Evolutionary conservation across 1,284 basidiomycete species (phyloP).

Genomic region (Heimioporus retisporus): DNA sequence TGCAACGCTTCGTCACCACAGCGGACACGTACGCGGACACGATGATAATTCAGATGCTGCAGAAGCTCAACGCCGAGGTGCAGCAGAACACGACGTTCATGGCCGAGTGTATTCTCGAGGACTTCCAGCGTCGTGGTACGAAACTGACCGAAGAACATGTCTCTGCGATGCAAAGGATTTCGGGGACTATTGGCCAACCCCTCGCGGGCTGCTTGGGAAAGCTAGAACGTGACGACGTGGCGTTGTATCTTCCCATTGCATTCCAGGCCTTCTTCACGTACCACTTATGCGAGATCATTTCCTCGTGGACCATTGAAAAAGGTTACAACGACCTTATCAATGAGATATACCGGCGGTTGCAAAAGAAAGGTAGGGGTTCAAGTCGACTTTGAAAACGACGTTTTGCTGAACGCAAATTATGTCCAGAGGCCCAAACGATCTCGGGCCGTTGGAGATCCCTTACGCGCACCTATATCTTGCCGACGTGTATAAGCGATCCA

Average conservation of each 20-base stretch:
- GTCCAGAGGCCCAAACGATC: conserved; percentile 16
- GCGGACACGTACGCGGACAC: conserved; percentile 18
- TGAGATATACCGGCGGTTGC: conserved; percentile 15
- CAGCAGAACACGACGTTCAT: conserved; percentile 16
- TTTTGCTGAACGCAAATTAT: neutral
- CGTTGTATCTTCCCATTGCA: conserved; percentile 18
- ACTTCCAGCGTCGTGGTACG: neutral
- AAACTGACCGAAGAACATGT: neutral
- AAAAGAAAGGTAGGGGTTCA: conserved; percentile 10
- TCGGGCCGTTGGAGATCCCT: conserved; percentile 27
- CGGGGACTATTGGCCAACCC: conserved; percentile 2
- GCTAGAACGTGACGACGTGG: neutral
- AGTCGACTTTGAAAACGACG: neutral
- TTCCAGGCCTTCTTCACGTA: conserved; percentile 20
- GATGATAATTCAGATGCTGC: conserved; percentile 11
- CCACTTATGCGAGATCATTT: conserved; percentile 11
- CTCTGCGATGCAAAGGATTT: conserved; percentile 1
- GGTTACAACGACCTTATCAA: conserved; percentile 7
- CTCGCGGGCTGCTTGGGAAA: conserved; percentile 4
- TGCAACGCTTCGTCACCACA: conserved; percentile 13
- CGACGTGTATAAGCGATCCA: neutral
- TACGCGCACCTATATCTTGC: conserved; percentile 23
- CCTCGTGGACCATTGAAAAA: conserved; percentile 22
- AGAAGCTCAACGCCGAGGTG: conserved; percentile 21
- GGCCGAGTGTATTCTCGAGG: conserved; percentile 14